phyloP scores from a whole-genome alignment of 2,329 filamentous ascomycete species.

The Claviceps sp. region DNA sequence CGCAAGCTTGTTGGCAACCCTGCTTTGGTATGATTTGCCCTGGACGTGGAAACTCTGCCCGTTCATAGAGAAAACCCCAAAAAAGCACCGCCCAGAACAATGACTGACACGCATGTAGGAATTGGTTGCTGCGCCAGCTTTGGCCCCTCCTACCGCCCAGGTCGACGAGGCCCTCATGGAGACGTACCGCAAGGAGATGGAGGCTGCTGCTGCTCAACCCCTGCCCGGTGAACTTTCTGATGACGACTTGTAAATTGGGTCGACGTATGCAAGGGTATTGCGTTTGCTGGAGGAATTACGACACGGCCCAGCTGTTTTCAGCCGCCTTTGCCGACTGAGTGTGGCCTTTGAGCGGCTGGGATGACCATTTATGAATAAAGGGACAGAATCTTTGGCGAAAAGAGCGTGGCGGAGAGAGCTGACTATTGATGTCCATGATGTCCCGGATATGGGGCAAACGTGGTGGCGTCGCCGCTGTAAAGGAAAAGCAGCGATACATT shows the following conservation, averaged over 20 bases:
- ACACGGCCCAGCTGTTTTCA: slow-evolving; percentile 12
- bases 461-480: slow-evolving; percentile 18
- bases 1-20: slow-evolving; percentile 97
- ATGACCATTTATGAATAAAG: slow-evolving; percentile 26
- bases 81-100: not conserved
- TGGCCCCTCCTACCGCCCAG: slow-evolving; percentile 83
- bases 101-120: slow-evolving; percentile 44
- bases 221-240: slow-evolving; percentile 92
- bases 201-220: slow-evolving; percentile 62
- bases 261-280: slow-evolving; percentile 6
- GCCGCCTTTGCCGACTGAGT: slow-evolving; percentile 9
- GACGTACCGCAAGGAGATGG: slow-evolving; percentile 83
- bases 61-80: not conserved
- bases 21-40: slow-evolving; percentile 12
- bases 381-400: slow-evolving; percentile 19
- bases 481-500: slow-evolving; percentile 15
- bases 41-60: not conserved
- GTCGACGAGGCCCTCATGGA: slow-evolving; percentile 75
- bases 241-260: slow-evolving; percentile 42
- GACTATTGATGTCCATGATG: slow-evolving; percentile 15
- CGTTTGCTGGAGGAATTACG: slow-evolving; percentile 11
- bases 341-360: slow-evolving; percentile 19
- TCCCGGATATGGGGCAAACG: slow-evolving; percentile 19
- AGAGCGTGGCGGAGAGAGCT: slow-evolving; percentile 23
- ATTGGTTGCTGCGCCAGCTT: slow-evolving; percentile 88